phyloP scores from a whole-genome alignment of 2,329 filamentous ascomycete species.

The Colletotrichum gigasporum region DNA sequence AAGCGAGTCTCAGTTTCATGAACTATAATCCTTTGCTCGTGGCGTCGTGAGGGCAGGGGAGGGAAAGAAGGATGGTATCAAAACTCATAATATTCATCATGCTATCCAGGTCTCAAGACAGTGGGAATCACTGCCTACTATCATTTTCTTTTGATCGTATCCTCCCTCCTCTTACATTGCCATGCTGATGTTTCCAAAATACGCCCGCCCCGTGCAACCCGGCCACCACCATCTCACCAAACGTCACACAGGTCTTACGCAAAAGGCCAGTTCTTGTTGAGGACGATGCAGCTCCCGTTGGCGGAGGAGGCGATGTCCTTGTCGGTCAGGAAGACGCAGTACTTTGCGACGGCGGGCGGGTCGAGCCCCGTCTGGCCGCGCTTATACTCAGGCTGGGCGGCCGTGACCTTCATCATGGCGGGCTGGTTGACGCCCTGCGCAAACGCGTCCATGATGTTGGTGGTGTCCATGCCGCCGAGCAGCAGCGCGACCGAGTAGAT shows the following conservation, averaged over 20 bases:
- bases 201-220: too few relatives aligned
- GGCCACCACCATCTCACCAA: too few relatives aligned
- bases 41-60: too few relatives aligned
- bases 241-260: too few relatives aligned
- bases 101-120: too few relatives aligned
- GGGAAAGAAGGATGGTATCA: background rate
- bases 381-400: constrained; percentile 40
- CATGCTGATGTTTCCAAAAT: too few relatives aligned
- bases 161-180: too few relatives aligned
- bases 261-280: constrained; percentile 49
- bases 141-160: too few relatives aligned
- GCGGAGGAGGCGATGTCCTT: constrained; percentile 41
- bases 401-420: constrained; percentile 39
- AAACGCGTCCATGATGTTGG: constrained; percentile 47
- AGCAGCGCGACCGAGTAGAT: constrained; percentile 44
- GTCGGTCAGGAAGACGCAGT: constrained; percentile 47
- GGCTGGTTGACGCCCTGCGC: constrained; percentile 44
- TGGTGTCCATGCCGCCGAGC: constrained; percentile 29
- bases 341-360: constrained; percentile 49
- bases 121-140: too few relatives aligned
- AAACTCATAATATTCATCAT: constrained; percentile 9
- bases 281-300: constrained; percentile 43
- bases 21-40: too few relatives aligned
- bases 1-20: too few relatives aligned
- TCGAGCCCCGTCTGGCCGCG: constrained; percentile 39